Base-by-base conservation (phyloP, 768 basidiomycete species). In the Amanita inopinata region DNA sequence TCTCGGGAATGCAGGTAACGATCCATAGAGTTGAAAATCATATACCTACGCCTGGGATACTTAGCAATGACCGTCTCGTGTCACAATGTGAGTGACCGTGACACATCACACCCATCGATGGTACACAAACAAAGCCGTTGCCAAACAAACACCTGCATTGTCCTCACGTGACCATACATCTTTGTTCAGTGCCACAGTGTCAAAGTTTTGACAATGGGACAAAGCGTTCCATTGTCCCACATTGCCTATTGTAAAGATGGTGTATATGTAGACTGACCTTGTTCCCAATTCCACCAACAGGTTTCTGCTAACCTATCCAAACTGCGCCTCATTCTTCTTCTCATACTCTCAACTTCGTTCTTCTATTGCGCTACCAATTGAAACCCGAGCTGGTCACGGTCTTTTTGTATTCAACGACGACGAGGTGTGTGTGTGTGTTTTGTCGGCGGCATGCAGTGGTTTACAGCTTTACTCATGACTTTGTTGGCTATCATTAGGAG, bases 171-270 rank as follows among this genome's bases (percentile, higher is more conserved):
- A 17, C n/a, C n/a, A 28, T 11, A 20, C 33, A 19, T 19, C 42
- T 43, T 43, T 43, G 42, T 43, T 36, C 41, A 32, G 12, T n/a
- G 33, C 27, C 15, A 8, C 25, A 3, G 25, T 33, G 17, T 31
- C 24, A 12, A 34, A 7, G n/a, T 6, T 7, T 6, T 36, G 22
- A 37, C 35, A 37, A 37, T 44, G 34, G 23, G 34, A 23, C 22
- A 19, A n/a, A 17, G 22, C 12, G 18, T 5, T 27, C 18, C 43
- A 44, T 44, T 44, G 43, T 44, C 43, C 27, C 6, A 19, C 34
- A 7, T 28, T 22, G 15, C 35, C 25, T 44, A 37, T 44, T 44
- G 43, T 44, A 44, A 37, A 27, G 25, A n/a, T 9, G 15, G 25
- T 44, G 37, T 44, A 44, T 36, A 44, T 19, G 6, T 22, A 28